These are phyloP conservation scores for Geotrichum phurueaensis DNA, from an alignment of 1,139 yeast species.

Conservation along the genomic window DNA sequence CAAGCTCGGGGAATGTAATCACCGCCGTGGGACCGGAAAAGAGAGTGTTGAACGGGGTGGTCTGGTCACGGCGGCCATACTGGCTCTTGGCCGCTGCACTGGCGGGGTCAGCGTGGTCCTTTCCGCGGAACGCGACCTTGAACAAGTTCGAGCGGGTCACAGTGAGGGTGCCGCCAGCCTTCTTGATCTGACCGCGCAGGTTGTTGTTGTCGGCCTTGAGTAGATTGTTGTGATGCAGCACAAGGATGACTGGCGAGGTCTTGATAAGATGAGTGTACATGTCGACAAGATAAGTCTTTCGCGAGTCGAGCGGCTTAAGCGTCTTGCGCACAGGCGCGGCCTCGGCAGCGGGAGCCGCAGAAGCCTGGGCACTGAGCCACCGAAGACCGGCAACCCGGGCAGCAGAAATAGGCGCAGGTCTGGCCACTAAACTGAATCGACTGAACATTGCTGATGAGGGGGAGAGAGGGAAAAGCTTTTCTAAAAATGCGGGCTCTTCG, in stretches of 20 bases:
- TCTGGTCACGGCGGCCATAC: slow-evolving; percentile 31
- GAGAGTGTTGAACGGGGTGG: slow-evolving; percentile 65
- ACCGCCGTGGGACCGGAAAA: slow-evolving; percentile 83
- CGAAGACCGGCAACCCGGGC: neutral
- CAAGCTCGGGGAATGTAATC: slow-evolving; percentile 60
- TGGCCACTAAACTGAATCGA: neutral
- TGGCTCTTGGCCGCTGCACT: slow-evolving; percentile 42
- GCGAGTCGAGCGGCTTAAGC: slow-evolving; percentile 23
- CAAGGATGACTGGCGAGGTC: slow-evolving; percentile 59
- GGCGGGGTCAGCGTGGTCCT: slow-evolving; percentile 70
- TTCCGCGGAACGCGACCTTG: slow-evolving; percentile 68
- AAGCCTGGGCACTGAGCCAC: neutral
- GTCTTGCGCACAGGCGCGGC: slow-evolving; percentile 10
- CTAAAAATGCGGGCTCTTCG: neutral
- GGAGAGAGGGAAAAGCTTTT: neutral
- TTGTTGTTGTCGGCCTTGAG: slow-evolving; percentile 59
- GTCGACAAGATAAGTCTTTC: slow-evolving; percentile 83
- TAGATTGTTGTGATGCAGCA: slow-evolving; percentile 79
- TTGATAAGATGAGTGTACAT: slow-evolving; percentile 67
- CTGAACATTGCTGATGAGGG: slow-evolving; percentile 1
- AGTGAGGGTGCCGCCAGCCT: slow-evolving; percentile 60
- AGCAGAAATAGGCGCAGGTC: neutral
- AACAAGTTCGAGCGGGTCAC: slow-evolving; percentile 65
- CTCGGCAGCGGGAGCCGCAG: neutral
- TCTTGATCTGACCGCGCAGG: slow-evolving; percentile 55